A percentile compares a stretch with the other conserved stretches of the same genome.
These are phyloP conservation scores for Raphanus hybrid DNA, from an alignment of 441 rosid genomes.

Conservation along the genomic window DNA sequence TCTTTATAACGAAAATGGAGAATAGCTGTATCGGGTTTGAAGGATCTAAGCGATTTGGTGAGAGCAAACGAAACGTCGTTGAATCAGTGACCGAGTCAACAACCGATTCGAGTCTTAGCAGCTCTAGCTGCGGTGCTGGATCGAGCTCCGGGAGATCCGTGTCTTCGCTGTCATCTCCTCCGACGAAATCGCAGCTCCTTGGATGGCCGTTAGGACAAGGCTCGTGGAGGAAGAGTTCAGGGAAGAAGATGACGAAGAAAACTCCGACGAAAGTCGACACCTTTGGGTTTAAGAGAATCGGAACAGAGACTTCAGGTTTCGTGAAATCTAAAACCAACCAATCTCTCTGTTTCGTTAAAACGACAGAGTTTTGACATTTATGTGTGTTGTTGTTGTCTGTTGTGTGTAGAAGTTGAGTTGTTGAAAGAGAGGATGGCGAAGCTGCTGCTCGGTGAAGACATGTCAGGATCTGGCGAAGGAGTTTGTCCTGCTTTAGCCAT, in stretches of 20 bases:
- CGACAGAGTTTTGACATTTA: too few relatives aligned
- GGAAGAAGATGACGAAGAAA: slow-evolving; percentile 43
- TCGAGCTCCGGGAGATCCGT: slow-evolving; percentile 47
- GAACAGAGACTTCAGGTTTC: slow-evolving; percentile 69
- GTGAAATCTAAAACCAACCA: not conserved
- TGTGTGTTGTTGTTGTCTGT: not conserved
- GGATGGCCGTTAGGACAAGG: slow-evolving; percentile 93
- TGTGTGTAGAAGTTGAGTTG: slow-evolving; percentile 52
- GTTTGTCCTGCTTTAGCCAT: slow-evolving; percentile 74
- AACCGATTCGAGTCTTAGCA: slow-evolving; percentile 53
- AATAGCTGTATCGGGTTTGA: slow-evolving; percentile 45
- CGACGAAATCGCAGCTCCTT: slow-evolving; percentile 53
- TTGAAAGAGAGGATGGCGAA: slow-evolving; percentile 78
- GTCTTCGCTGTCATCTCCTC: slow-evolving; percentile 41
- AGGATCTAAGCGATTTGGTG: slow-evolving; percentile 32
- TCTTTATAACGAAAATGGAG: slow-evolving; percentile 48
- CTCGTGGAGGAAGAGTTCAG: slow-evolving; percentile 50
- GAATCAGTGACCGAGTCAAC: slow-evolving; percentile 57
- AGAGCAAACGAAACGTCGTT: slow-evolving; percentile 37
- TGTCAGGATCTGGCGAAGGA: slow-evolving; percentile 81
- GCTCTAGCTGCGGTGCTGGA: slow-evolving; percentile 43
- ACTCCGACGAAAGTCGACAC: slow-evolving; percentile 39
- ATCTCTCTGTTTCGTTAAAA: slow-evolving; percentile 19
- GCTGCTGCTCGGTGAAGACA: slow-evolving; percentile 72
- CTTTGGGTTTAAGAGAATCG: slow-evolving; percentile 48